Conservation (phyloP, 768 basidiomycete species). For the Austroboletus festivus region DNA sequence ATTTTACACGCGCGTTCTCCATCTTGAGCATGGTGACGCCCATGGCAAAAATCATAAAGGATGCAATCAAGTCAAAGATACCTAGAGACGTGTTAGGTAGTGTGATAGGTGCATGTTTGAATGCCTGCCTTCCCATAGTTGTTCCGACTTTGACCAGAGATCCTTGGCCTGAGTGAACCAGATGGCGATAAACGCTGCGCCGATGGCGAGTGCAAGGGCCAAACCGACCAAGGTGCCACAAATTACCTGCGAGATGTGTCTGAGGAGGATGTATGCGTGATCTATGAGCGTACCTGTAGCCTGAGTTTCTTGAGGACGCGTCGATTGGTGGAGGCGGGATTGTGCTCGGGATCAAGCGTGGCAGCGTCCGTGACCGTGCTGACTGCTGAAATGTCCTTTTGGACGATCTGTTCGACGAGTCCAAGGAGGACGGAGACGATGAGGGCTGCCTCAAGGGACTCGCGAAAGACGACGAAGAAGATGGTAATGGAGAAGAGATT, state of each 20-base stretch:
- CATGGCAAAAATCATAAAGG: constrained; percentile 89
- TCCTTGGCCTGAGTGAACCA: constrained; percentile 91
- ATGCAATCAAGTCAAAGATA: constrained; percentile 65
- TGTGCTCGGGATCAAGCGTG: constrained; percentile 16
- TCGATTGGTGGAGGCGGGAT: constrained; percentile 33
- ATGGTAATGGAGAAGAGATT: constrained; percentile 87
- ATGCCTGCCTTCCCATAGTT: constrained; percentile 82
- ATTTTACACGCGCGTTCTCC: constrained; percentile 91
- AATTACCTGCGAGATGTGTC: constrained; percentile 54
- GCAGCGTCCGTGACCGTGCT: no score
- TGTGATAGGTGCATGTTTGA: not conserved
- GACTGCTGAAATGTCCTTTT: no score
- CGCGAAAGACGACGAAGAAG: constrained; percentile 95
- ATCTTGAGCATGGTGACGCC: constrained; percentile 93
- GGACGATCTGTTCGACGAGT: constrained; percentile 83
- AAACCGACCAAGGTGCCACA: constrained; percentile 72
- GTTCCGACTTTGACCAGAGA: constrained; percentile 82
- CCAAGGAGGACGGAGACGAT: constrained; percentile 90
- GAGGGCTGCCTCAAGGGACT: constrained; percentile 89
- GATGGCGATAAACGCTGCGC: constrained; percentile 88
- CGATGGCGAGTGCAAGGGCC: constrained; percentile 76
- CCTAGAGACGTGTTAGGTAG: constrained; percentile 35
- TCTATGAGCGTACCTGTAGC: constrained; percentile 46
- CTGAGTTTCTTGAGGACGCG: constrained; percentile 65
- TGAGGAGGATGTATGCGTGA: not conserved